Evolutionary conservation across 2,329 filamentous ascomycete genomes (phyloP).

Genomic region (Didymosphaeria variabile): DNA sequence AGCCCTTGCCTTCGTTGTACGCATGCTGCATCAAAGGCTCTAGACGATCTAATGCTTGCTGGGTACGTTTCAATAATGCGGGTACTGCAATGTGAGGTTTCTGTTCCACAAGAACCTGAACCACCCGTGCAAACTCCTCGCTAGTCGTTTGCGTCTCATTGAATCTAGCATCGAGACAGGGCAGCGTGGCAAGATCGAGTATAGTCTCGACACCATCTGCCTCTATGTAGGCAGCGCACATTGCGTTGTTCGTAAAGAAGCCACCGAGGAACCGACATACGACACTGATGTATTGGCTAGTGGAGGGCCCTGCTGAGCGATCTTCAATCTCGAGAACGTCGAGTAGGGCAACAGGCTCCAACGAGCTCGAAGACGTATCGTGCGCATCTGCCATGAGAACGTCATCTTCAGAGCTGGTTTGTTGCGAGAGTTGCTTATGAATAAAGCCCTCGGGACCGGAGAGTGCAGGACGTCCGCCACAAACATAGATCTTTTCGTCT

Average conservation of each 20-base stretch:
- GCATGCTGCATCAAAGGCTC: slow-evolving; percentile 68
- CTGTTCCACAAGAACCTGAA: slow-evolving; percentile 80
- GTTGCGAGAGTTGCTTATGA: slow-evolving; percentile 23
- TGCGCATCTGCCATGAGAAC: slow-evolving; percentile 71
- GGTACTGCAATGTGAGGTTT: slow-evolving; percentile 84
- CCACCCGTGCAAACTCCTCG: slow-evolving; percentile 75
- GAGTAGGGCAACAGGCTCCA: slow-evolving; percentile 43
- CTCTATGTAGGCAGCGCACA: slow-evolving; percentile 79
- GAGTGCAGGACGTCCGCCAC: slow-evolving; percentile 62
- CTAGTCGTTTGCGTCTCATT: slow-evolving; percentile 68
- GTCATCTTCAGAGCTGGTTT: slow-evolving; percentile 54
- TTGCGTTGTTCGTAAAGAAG: slow-evolving; percentile 76
- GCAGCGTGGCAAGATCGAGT: slow-evolving; percentile 82
- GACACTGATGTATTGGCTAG: slow-evolving; percentile 76
- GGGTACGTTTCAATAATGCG: slow-evolving; percentile 77
- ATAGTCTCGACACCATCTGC: slow-evolving; percentile 83
- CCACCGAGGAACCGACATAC: slow-evolving; percentile 79
- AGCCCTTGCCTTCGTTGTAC: slow-evolving; percentile 60
- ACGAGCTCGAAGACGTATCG: slow-evolving; percentile 16
- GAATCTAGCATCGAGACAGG: slow-evolving; percentile 79
- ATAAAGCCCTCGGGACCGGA: slow-evolving; percentile 53
- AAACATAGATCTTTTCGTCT: slow-evolving; percentile 67
- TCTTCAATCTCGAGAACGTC: slow-evolving; percentile 59
- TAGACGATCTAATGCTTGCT: slow-evolving; percentile 73
- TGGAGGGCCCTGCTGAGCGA: slow-evolving; percentile 60